These are phyloP conservation scores for Silene coronaria DNA, from an alignment of 179 eudicot genomes.

Conservation along the genomic window DNA sequence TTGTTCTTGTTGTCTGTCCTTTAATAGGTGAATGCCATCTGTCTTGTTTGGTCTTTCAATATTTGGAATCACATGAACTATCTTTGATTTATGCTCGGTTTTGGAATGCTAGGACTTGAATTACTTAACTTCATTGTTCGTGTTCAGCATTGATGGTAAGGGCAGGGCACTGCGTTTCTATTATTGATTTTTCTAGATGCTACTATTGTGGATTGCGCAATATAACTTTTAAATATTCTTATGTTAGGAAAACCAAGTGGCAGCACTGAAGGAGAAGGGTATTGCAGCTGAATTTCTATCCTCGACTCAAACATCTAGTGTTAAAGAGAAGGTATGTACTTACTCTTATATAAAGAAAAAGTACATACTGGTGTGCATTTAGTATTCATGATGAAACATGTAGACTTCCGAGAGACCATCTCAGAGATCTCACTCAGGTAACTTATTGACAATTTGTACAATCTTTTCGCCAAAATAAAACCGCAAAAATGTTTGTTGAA, in stretches of 20 bases:
- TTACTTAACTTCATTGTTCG: constrained; percentile 20
- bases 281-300: constrained; percentile 89
- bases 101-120: constrained; percentile 41
- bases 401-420: not conserved
- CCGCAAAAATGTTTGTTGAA: not conserved
- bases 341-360: not conserved
- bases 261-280: constrained; percentile 67
- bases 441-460: not conserved
- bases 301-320: constrained; percentile 69
- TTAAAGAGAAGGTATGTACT: constrained; percentile 53
- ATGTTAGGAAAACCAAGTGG: constrained; percentile 86
- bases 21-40: constrained; percentile 69
- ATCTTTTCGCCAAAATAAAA: not conserved
- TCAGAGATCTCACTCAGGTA: not conserved
- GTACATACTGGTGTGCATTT: not conserved
- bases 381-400: constrained; percentile 3
- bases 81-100: constrained; percentile 37
- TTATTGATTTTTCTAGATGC: not conserved
- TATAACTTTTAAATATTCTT: not conserved
- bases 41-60: constrained; percentile 20
- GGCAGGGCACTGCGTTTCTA: constrained; percentile 12
- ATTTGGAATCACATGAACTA: constrained; percentile 25
- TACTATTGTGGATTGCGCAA: not conserved
- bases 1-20: constrained; percentile 93
- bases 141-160: constrained; percentile 37